Evolutionary conservation across 202 grass and related monocot species (phyloP), one percentile per base, ranked within the genome.

Genomic region (Musa balbisiana): DNA sequence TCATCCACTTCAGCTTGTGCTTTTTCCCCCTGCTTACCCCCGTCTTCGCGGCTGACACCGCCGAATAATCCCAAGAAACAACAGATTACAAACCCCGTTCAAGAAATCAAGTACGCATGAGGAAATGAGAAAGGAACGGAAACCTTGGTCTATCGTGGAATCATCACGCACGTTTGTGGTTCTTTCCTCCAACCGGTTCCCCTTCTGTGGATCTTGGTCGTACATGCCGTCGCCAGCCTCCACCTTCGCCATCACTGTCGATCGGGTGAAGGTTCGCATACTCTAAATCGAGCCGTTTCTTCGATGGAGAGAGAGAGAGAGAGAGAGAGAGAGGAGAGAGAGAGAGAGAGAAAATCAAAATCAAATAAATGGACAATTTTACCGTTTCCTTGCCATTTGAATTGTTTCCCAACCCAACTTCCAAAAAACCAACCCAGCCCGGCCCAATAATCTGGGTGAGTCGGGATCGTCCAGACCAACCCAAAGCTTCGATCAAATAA

Each of bases 101-200:
- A 26, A 60, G 53, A 75, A 43, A 9, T 19, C 3, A 43, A 55
- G 54, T 10, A 75, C 0, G 25, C 12, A 15, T 13, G 12, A 19
- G 20, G 16, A 54, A 56, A 23, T 8, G 23, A 56, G 52, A 54
- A 52, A 56, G 10, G 22, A 50, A 66, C 22, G 12, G 17, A 65
- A 65, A 77, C 60, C 75, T 53, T 53, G 75, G 62, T 77, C 75
- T 11, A 67, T 77, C 75, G 53, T 53, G 62, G 49, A 77, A 51
- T 67, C 60, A 53, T 53, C 24, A 49, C 27, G 60, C 5, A 67
- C 49, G 49, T 24, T 52, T 66, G 53, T 9, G 29, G 59, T 52
- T 17, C 49, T 51, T 24, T 77, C 60, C 55, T 65, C 75, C 75
- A 20, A 66, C 27, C 2, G 60, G 60, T 53, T 60, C 75, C 51